phyloP scores from a whole-genome alignment of 768 basidiomycete species.

The Amanita molliuscula region DNA sequence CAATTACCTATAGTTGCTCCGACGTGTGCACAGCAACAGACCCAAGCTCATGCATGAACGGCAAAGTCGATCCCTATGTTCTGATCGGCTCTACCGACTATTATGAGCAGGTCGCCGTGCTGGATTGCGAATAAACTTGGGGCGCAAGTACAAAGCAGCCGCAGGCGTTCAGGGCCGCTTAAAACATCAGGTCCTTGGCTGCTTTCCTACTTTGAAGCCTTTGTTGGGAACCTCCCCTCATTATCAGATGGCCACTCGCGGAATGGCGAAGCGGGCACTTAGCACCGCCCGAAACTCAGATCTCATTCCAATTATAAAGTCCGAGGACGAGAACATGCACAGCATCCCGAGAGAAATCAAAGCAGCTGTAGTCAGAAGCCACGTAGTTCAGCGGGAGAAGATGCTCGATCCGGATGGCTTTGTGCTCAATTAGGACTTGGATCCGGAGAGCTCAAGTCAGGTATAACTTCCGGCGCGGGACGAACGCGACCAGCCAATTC shows the following conservation, averaged over 20 bases:
- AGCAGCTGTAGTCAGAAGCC: too few relatives aligned
- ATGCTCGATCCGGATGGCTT: background rate
- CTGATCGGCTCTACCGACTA: too few relatives aligned
- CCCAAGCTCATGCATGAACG: too few relatives aligned
- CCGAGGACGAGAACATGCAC: background rate
- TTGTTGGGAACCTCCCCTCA: background rate
- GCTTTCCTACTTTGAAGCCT: too few relatives aligned
- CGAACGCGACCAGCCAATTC: background rate
- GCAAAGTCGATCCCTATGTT: too few relatives aligned
- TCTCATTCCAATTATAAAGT: background rate
- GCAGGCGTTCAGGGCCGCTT: too few relatives aligned
- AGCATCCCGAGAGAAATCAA: background rate
- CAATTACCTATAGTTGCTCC: background rate
- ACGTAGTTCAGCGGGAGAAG: too few relatives aligned
- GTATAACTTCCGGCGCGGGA: background rate
- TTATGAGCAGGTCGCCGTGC: too few relatives aligned
- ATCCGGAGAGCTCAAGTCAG: background rate
- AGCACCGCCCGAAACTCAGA: background rate
- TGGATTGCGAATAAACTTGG: too few relatives aligned
- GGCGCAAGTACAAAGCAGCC: too few relatives aligned
- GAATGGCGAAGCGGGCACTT: background rate
- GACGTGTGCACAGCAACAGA: too few relatives aligned
- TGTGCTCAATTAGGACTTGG: background rate
- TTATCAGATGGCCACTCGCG: background rate
- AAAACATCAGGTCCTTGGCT: too few relatives aligned